These are phyloP conservation scores for Ceriops zippeliana DNA, from an alignment of 345 rosid genomes.

Conservation along the genomic window DNA sequence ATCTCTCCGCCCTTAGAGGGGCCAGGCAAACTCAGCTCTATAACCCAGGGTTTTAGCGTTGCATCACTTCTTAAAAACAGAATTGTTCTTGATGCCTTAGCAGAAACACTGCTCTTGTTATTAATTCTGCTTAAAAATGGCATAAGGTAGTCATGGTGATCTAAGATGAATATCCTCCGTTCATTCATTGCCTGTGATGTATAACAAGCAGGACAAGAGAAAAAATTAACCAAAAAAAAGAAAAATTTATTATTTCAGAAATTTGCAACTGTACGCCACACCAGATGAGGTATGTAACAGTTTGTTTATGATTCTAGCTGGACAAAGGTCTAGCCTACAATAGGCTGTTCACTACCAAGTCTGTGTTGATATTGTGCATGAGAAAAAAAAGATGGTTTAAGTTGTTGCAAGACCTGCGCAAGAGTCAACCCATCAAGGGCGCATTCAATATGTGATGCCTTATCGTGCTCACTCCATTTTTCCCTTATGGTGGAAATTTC, in stretches of 20 bases:
- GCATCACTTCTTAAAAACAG: constrained; percentile 37
- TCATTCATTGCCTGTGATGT: constrained; percentile 38
- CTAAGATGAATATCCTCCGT: constrained; percentile 45
- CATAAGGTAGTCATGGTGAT: constrained; percentile 59
- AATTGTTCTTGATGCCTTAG: constrained; percentile 60
- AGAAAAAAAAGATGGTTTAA: background rate
- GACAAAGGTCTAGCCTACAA: background rate
- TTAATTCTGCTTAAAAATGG: constrained; percentile 44
- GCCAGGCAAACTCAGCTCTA: constrained; percentile 52
- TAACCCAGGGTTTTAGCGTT: constrained; percentile 47
- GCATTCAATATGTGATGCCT: constrained; percentile 27
- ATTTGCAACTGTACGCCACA: background rate
- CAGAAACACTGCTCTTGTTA: constrained; percentile 30
- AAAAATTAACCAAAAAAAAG: constrained; percentile 1
- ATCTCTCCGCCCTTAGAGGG: background rate
- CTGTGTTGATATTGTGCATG: background rate
- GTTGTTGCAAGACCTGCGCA: constrained; percentile 20
- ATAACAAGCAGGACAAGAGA: background rate
- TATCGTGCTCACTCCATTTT: constrained; percentile 38
- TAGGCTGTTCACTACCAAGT: no score
- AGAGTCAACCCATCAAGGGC: constrained; percentile 49
- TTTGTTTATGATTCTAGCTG: background rate
- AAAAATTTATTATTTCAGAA: background rate
- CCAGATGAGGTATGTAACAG: background rate
- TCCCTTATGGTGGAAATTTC: constrained; percentile 50